These are phyloP conservation scores for Platanthera zijinensis DNA, from an alignment of 106 monocot species.

Conservation along the genomic window DNA sequence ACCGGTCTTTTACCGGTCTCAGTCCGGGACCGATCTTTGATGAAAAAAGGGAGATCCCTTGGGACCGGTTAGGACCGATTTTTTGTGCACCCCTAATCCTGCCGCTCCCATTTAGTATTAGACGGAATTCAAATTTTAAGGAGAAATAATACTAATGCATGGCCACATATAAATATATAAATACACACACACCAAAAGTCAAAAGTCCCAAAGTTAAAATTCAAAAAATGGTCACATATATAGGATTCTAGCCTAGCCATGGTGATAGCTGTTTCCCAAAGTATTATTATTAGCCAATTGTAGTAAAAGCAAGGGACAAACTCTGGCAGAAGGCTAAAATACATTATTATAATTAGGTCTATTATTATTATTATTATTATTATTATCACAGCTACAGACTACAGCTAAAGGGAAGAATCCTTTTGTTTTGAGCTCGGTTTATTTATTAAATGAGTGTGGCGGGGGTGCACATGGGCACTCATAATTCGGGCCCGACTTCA, in stretches of 20 bases:
- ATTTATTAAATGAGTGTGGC: neutral
- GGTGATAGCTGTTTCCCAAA: neutral
- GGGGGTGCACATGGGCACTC: neutral
- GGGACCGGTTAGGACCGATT: too few relatives aligned
- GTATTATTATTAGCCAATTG: neutral
- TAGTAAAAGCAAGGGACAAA: neutral
- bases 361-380: neutral
- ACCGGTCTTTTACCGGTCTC: too few relatives aligned
- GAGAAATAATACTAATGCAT: too few relatives aligned
- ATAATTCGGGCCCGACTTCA: neutral
- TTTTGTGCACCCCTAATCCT: too few relatives aligned
- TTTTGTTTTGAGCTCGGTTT: neutral
- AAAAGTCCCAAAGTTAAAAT: neutral
- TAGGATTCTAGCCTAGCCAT: constrained; percentile 1
- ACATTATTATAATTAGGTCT: neutral
- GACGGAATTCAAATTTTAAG: too few relatives aligned
- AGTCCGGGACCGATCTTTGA: too few relatives aligned
- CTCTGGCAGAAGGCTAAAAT: neutral
- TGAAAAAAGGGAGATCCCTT: too few relatives aligned
- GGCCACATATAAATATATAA: too few relatives aligned
- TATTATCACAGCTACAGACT: too few relatives aligned
- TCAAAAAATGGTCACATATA: neutral
- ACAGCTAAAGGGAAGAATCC: neutral
- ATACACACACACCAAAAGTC: too few relatives aligned
- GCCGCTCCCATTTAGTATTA: too few relatives aligned